These are phyloP conservation scores for Rhodotorula mucilaginosa DNA, from an alignment of 1,284 basidiomycete species.

Conservation along the genomic window DNA sequence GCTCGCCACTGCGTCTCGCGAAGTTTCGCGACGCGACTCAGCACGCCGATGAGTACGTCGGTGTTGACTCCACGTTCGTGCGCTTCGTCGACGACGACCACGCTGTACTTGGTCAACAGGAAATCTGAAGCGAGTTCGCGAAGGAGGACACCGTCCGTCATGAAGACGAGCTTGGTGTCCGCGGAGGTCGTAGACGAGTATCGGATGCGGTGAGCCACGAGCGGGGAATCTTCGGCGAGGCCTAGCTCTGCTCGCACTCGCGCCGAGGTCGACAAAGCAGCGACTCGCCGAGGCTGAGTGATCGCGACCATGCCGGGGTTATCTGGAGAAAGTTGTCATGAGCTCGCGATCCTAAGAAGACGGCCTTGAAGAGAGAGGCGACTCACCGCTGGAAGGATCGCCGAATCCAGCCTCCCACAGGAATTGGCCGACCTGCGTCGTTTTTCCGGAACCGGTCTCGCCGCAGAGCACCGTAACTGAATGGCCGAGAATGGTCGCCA, in stretches of 20 bases:
- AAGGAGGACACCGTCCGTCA: conserved; percentile 97
- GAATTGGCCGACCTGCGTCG: conserved; percentile 95
- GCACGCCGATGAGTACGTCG: conserved; percentile 91
- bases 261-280: conserved; percentile 90
- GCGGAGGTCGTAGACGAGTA: conserved; percentile 91
- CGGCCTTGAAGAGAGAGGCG: too few relatives aligned
- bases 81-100: conserved; percentile 95
- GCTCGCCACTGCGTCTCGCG: conserved; percentile 84
- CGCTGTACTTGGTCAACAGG: conserved; percentile 82
- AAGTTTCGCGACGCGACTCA: conserved; percentile 85
- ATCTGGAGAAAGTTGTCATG: conserved; percentile 54
- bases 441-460: conserved; percentile 96
- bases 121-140: conserved; percentile 92
- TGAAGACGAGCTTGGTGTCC: conserved; percentile 93
- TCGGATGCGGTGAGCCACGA: conserved; percentile 93
- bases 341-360: neutral
- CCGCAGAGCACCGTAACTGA: conserved; percentile 72
- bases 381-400: conserved; percentile 52
- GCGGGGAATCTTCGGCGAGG: conserved; percentile 61
- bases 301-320: conserved; percentile 98
- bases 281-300: conserved; percentile 95
- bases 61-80: conserved; percentile 98
- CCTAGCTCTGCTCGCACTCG: conserved; percentile 88
- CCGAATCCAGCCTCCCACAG: conserved; percentile 94
- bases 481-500: conserved; percentile 85